Evolutionary conservation across 345 rosid species (phyloP), one percentile per base, ranked within the genome.

Genomic region (Pugionium dolabratum): DNA sequence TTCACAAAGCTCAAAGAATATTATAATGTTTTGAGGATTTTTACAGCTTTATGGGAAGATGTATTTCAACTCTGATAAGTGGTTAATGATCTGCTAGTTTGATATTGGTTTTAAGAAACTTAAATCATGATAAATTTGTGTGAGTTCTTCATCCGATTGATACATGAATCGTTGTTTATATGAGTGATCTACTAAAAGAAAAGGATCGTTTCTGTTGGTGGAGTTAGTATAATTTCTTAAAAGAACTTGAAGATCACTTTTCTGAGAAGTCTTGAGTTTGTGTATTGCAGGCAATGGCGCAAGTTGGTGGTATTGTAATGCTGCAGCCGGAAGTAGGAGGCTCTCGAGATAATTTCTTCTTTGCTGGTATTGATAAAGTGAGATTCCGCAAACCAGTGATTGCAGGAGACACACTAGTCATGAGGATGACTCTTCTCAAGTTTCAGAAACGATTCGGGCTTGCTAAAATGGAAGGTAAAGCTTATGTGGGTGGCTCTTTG

Each of bases 381-480:
- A 80, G 97, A 74, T 93, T 93, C 77, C 73, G 91, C 49, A 93
- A 86, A 74, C 98, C 97, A 10, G 98, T 93, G 29, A 77, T 93
- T 54, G 97, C 98, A 2, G 96, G 97, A 52, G 98, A 93, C 78
- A 90, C 97, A 31, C 61, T 88, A 33, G 92, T 90, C 6, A 90
- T 90, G 97, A 90, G 96, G 71, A 93, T 90, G 97, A 93, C 86
- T 31, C 85, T 93, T 27, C 60, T 74, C 66, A 86, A 83, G 94
- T 84, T 93, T 37, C 91, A 86, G 64, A 90, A 84, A 72, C 84
- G 91, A 44, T 93, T 90, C 9, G 97, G 94, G 60, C 82, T 93
- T 44, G 97, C 97, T 32, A 90, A 87, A 74, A 86, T 93, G 97
- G 91, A 93, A 73, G 97, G 96, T 39, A 93, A 90, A 72, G 97